Evolutionary conservation across 2,329 filamentous ascomycete genomes (phyloP).

Genomic region (Mariannaea elegans): DNA sequence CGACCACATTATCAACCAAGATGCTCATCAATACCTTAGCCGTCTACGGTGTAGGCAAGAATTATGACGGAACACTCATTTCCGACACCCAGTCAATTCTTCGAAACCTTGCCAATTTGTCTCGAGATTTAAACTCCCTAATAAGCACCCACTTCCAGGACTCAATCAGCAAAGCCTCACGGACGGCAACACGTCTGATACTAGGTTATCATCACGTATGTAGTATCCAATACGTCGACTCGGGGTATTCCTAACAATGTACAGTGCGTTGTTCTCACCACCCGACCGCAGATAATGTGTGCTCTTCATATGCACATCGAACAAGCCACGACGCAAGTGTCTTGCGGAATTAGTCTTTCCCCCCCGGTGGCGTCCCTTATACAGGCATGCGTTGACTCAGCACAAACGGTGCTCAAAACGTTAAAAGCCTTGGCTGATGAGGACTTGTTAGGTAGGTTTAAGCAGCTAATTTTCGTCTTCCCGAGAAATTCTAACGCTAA

Average conservation of each 20-base stretch:
- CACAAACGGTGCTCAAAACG: conserved; percentile 39
- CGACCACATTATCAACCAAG: accelerated
- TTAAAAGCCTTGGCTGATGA: conserved; percentile 40
- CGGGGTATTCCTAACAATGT: background rate
- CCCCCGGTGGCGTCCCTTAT: conserved; percentile 40
- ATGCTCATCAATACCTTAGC: background rate
- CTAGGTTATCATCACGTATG: conserved; percentile 40
- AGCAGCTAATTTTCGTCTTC: accelerated
- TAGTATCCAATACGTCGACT: accelerated
- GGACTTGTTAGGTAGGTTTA: conserved; percentile 38
- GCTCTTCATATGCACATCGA: conserved; percentile 45
- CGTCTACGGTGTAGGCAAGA: conserved; percentile 40
- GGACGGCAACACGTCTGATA: conserved; percentile 37
- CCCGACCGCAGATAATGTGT: conserved; percentile 44
- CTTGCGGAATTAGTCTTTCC: conserved; percentile 30
- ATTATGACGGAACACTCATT: conserved; percentile 41
- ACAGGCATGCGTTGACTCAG: conserved; percentile 42
- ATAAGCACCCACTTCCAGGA: conserved; percentile 42
- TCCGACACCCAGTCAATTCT: conserved; percentile 42
- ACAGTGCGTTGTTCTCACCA: conserved; percentile 43
- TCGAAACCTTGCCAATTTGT: conserved; percentile 37
- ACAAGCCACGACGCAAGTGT: conserved; percentile 31
- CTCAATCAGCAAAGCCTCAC: conserved; percentile 41
- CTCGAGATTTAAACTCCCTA: conserved; percentile 37
- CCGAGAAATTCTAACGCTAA: background rate